Evolutionary conservation across 2,329 filamentous ascomycete genomes (phyloP), one percentile per base, ranked within the genome.

Genomic region (Neofusicoccum sp.): DNA sequence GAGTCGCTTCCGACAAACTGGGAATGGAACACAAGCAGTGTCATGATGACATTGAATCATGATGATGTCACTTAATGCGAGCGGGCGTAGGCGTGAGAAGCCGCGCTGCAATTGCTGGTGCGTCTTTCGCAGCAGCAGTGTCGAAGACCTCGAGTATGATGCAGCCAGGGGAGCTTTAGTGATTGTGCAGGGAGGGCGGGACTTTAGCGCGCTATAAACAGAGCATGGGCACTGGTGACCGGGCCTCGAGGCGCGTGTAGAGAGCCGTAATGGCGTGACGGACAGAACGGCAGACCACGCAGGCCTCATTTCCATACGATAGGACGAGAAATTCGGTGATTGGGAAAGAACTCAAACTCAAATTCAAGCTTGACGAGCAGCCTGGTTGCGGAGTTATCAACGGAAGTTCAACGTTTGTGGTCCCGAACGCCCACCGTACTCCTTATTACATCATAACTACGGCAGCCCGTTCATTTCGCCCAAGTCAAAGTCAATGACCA

Each of bases 51-150:
- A 44, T 33, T 14, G 28, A n/a, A 6, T 28, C n/a, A 44, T 14
- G n/a, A 57, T 57, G 54, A 58, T 58, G 54, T 40, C 54, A 40
- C 41, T 58, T 58, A 58, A 12, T 16, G 36, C 43, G 8, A 12
- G 16, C 28, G 28, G 36, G 9, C n/a, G 16, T 2, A 28, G 26
- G 2, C 40, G 41, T 31, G 36, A 45, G 4, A 6, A 58, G 41
- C 30, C 8, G 40, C 54, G 41, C 11, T 16, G 28, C 30, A 45
- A n/a, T 6, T 4, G 6, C 34, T 14, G 33, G 48, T 30, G 20
- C 12, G 24, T 3, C 24, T 16, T 9, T 8, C n/a, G 34, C 3
- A 6, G 26, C 4, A 41, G 8, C 28, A 33, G n/a, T n/a, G 7
- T 4, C 4, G 16, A 12, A 4, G 9, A 4, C 1, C 6, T 24